Conservation (phyloP, 805 yeast genomes). For the Dipodascus geniculatus region DNA sequence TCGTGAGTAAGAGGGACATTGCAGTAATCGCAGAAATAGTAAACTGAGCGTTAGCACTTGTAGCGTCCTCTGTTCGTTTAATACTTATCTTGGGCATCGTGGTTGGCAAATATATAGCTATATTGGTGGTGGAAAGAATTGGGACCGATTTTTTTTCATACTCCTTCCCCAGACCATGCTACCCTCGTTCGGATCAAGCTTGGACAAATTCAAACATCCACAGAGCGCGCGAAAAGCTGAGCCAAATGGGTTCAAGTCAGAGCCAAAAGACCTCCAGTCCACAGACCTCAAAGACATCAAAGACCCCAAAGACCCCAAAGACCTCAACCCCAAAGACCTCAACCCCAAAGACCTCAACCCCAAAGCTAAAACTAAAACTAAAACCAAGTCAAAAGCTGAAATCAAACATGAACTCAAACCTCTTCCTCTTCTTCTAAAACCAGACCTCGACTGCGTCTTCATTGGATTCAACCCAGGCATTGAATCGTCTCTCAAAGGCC, state of each 20-base stretch:
- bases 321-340: neutral
- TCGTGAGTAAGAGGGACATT: slow-evolving; percentile 70
- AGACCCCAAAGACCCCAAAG: no score
- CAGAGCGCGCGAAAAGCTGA: neutral
- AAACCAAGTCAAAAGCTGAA: neutral
- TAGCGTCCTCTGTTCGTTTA: neutral
- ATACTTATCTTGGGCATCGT: slow-evolving; percentile 21
- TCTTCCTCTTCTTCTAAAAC: slow-evolving; percentile 18
- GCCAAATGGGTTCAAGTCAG: no score
- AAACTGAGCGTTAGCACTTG: slow-evolving; percentile 8
- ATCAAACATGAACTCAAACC: neutral
- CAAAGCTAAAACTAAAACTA: neutral
- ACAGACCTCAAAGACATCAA: no score
- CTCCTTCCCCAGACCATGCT: no score
- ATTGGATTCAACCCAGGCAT: slow-evolving; percentile 68
- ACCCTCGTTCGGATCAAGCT: slow-evolving; percentile 5
- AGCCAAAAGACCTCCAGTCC: neutral
- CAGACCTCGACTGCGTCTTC: slow-evolving; percentile 36
- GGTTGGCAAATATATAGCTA: no score
- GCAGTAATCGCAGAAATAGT: slow-evolving; percentile 1
- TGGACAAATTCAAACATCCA: slow-evolving; percentile 6
- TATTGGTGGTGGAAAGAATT: slow-evolving; percentile 1
- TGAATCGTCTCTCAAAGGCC: slow-evolving; percentile 47
- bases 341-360: neutral
- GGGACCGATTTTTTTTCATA: no score